Conservation (phyloP, 768 basidiomycete genomes). For the Lepiota venenata region DNA sequence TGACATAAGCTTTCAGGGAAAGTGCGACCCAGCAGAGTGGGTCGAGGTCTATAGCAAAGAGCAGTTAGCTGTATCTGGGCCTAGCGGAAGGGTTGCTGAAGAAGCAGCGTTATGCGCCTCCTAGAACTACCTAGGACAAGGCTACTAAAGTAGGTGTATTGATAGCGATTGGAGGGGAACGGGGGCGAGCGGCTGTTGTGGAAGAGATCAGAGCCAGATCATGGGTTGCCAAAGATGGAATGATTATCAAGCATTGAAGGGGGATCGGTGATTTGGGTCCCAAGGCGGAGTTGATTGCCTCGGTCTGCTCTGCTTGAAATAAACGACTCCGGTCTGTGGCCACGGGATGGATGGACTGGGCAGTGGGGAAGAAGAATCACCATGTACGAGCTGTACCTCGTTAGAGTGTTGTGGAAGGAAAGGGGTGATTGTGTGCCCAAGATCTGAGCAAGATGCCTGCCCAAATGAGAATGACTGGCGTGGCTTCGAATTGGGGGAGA, state of each 20-base stretch:
- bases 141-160: too few relatives aligned
- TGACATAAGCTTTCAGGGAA: constrained; percentile 5
- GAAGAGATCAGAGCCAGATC: not conserved
- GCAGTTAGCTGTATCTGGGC: not conserved
- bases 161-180: too few relatives aligned
- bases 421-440: not conserved
- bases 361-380: not conserved
- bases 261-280: not conserved
- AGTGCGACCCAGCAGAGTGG: not conserved
- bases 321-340: too few relatives aligned
- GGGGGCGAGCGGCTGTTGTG: not conserved
- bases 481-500: constrained; percentile 4
- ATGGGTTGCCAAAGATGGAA: too few relatives aligned
- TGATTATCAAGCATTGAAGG: not conserved
- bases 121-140: not conserved
- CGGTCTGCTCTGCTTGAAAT: not conserved
- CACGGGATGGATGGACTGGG: too few relatives aligned
- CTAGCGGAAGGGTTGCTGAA: not conserved
- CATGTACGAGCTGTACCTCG: not conserved
- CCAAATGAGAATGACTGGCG: constrained; percentile 5
- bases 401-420: not conserved
- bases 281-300: constrained; percentile 1
- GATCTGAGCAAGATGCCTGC: constrained; percentile 1
- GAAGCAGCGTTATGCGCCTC: not conserved
- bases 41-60: not conserved